These are phyloP conservation scores for Lycium ferocissimum DNA, from an alignment of 257 asterid species.

Conservation along the genomic window DNA sequence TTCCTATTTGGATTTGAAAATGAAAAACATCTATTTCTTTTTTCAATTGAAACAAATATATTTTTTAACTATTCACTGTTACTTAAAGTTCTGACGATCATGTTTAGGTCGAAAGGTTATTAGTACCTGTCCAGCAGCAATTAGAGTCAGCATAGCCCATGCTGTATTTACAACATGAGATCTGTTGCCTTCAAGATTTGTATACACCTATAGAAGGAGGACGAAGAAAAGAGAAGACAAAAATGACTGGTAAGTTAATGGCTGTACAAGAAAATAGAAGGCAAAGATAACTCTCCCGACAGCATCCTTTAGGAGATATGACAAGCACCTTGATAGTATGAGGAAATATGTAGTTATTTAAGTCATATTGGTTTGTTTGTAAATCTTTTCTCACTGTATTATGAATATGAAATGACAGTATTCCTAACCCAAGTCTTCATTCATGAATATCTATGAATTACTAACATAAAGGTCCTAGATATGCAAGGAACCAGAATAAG, in stretches of 20 bases:
- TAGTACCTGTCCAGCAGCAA: conserved; percentile 90
- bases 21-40: not conserved
- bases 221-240: conserved; percentile 27
- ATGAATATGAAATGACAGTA: conserved; percentile 8
- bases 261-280: not conserved
- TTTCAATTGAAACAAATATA: not conserved
- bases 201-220: conserved; percentile 65
- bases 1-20: not conserved
- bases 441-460: not conserved
- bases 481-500: not conserved
- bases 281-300: conserved; percentile 12
- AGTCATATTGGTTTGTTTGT: conserved; percentile 5
- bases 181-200: conserved; percentile 83
- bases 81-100: conserved; percentile 5
- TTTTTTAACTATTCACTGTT: conserved; percentile 5
- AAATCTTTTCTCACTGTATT: not conserved
- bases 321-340: conserved; percentile 11
- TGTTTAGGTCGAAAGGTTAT: not conserved
- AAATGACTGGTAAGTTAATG: conserved; percentile 29
- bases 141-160: conserved; percentile 91
- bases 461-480: conserved; percentile 6
- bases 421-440: not conserved
- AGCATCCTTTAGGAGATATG: conserved; percentile 6
- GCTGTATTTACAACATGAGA: conserved; percentile 89
- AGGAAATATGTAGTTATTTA: not conserved